Conservation (phyloP, 2,329 filamentous ascomycete genomes). For the Xylaria sp. region DNA sequence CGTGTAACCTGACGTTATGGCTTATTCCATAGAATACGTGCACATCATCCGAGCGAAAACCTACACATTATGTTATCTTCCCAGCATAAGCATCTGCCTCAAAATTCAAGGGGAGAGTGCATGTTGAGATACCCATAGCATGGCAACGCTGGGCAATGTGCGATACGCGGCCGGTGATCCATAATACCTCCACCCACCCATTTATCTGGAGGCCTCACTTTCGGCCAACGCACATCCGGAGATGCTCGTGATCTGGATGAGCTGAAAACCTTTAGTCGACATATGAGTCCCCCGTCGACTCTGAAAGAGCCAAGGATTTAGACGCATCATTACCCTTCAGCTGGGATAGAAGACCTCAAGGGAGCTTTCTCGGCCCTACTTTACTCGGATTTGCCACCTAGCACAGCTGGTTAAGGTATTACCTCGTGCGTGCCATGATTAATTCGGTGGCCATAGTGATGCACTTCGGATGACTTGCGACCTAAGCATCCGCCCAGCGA, state of each 20-base stretch:
- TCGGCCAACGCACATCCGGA: conserved; percentile 13
- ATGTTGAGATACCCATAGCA: conserved; percentile 2
- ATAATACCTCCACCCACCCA: conserved; percentile 1
- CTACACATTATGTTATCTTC: background rate
- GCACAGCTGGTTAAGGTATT: conserved; percentile 16
- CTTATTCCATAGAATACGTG: background rate
- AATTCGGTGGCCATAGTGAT: background rate
- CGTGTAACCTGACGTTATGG: conserved; percentile 2
- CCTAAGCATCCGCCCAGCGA: background rate
- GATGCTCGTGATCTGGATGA: background rate
- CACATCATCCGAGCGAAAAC: background rate
- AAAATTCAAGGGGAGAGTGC: background rate
- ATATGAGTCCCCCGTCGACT: background rate
- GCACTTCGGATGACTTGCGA: background rate
- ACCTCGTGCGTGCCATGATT: background rate
- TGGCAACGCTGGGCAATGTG: conserved; percentile 5
- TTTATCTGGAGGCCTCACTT: conserved; percentile 23
- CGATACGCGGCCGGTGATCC: background rate
- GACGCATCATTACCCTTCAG: conserved; percentile 13
- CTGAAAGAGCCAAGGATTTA: conserved; percentile 1
- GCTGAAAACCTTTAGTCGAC: conserved; percentile 2
- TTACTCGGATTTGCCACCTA: conserved; percentile 2
- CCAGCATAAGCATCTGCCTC: background rate
- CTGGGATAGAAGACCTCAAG: conserved; percentile 3
- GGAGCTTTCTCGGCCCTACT: conserved; percentile 1